A percentile compares a stretch with the other conserved stretches of the same genome.
Evolutionary conservation across 495 filamentous ascomycete species (phyloP).

Genomic region (Aspergillus mulundensis): DNA sequence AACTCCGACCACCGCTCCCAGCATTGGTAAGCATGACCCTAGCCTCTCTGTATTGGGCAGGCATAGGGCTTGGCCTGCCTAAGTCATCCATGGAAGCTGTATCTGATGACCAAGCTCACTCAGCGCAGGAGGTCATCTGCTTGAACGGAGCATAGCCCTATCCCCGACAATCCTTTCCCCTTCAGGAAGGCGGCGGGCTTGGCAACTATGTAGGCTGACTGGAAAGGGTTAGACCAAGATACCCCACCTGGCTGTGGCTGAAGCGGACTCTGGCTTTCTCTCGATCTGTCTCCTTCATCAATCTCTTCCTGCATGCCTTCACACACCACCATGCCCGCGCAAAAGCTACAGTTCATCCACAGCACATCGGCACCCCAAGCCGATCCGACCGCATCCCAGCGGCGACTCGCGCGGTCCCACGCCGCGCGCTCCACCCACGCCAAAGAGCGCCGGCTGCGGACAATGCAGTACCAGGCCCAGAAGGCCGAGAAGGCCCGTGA

Average conservation of each 20-base stretch:
- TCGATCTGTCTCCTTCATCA: neutral
- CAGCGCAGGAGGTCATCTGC: no score
- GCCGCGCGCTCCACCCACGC: constrained; percentile 22
- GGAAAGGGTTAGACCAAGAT: neutral
- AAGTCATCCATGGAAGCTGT: neutral
- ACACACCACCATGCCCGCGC: neutral
- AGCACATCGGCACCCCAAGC: neutral
- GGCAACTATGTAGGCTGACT: neutral
- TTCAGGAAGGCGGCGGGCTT: constrained; percentile 3
- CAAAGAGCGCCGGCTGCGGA: constrained; percentile 19
- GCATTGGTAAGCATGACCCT: no score
- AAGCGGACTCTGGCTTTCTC: neutral
- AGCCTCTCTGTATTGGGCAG: no score
- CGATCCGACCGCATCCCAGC: constrained; percentile 31
- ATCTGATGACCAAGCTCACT: no score
- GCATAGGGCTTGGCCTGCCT: neutral
- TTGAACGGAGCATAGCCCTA: neutral
- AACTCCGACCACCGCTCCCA: neutral
- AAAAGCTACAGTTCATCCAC: constrained; percentile 3
- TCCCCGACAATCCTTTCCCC: neutral
- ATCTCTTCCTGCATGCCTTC: neutral
- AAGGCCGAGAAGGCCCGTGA: neutral
- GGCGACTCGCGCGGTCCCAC: constrained; percentile 18
- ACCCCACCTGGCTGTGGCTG: neutral
- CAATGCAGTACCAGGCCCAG: constrained; percentile 20